A percentile compares a stretch with the other conserved stretches of the same genome.
Conservation (phyloP, 108 stramenopile species). For the Pseudonitzschia pungens region DNA sequence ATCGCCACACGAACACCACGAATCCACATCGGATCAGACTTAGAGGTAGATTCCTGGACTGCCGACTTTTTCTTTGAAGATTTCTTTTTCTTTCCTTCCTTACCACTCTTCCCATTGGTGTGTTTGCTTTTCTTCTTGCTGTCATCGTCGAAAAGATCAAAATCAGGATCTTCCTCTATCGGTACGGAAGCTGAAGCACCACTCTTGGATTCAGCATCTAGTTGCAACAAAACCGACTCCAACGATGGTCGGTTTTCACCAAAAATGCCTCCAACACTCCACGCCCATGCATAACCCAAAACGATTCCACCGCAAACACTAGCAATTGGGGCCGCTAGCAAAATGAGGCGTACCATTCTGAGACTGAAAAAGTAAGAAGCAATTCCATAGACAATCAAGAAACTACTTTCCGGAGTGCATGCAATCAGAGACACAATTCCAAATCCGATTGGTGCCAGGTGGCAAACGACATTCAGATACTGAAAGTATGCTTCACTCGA, state of each 20-base stretch:
- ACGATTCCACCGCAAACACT: constrained; percentile 88
- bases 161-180: neutral
- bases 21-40: constrained; percentile 36
- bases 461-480: constrained; percentile 74
- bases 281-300: constrained; percentile 56
- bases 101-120: constrained; percentile 20
- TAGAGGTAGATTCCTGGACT: constrained; percentile 9
- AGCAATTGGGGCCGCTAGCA: constrained; percentile 94
- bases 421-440: constrained; percentile 61
- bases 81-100: constrained; percentile 33
- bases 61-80: neutral
- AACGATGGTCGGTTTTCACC: constrained; percentile 26
- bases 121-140: constrained; percentile 38
- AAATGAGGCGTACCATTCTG: constrained; percentile 97
- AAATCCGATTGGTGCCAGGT: constrained; percentile 92
- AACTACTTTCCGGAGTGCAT: constrained; percentile 81
- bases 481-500: constrained; percentile 89
- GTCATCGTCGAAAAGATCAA: constrained; percentile 13
- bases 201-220: constrained; percentile 21
- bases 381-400: constrained; percentile 90
- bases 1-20: constrained; percentile 40
- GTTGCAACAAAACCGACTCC: constrained; percentile 18
- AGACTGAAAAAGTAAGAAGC: constrained; percentile 95
- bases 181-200: neutral
- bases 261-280: constrained; percentile 35